These are phyloP conservation scores for Candida germanica DNA, from an alignment of 805 yeast genomes.

Conservation along the genomic window DNA sequence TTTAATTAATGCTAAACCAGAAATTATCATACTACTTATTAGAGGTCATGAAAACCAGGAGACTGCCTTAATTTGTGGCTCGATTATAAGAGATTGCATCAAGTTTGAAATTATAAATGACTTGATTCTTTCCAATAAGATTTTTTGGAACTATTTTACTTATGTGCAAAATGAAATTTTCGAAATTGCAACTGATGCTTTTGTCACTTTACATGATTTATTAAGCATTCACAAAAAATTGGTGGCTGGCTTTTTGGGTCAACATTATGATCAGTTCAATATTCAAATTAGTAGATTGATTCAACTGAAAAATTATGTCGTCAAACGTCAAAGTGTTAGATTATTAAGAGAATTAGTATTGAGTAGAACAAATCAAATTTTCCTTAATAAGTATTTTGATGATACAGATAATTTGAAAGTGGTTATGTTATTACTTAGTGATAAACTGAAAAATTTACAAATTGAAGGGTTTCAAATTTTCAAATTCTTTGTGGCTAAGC, in stretches of 20 bases:
- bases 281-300: conserved; percentile 64
- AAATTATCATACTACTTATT: conserved; percentile 58
- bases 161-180: conserved; percentile 75
- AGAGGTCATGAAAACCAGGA: conserved; percentile 74
- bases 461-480: conserved; percentile 89
- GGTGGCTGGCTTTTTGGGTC: conserved; percentile 66
- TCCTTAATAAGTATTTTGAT: conserved; percentile 75
- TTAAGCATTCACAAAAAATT: conserved; percentile 66
- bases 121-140: conserved; percentile 54
- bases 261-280: conserved; percentile 58
- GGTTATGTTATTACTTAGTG: conserved; percentile 81
- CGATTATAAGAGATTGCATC: conserved; percentile 79
- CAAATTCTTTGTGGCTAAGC: conserved; percentile 95
- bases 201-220: conserved; percentile 69
- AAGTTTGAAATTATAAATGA: conserved; percentile 69
- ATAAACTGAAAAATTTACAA: conserved; percentile 85
- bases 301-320: conserved; percentile 79
- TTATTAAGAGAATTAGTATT: conserved; percentile 70
- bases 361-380: conserved; percentile 63
- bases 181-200: conserved; percentile 88
- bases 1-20: conserved; percentile 57
- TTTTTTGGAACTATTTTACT: conserved; percentile 79
- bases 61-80: conserved; percentile 69
- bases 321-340: conserved; percentile 85
- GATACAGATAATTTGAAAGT: conserved; percentile 80